A percentile compares a stretch with the other conserved stretches of the same genome.
phyloP scores from a whole-genome alignment of 139 green algal species.

The Edaphochlamys debaryana region DNA sequence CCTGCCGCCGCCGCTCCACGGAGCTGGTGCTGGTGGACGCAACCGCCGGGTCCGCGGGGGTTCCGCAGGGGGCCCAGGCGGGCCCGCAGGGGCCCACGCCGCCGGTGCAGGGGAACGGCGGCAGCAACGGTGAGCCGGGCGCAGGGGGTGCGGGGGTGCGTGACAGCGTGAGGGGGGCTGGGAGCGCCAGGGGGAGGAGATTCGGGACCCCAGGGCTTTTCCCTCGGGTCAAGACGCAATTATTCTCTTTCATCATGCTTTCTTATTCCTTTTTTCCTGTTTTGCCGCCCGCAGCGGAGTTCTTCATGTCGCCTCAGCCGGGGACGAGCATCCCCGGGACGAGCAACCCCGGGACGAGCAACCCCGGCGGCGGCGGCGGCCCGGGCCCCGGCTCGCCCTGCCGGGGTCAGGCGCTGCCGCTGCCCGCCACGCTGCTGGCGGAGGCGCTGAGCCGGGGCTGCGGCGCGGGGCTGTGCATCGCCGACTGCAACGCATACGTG shows the following conservation, averaged over 20 bases:
- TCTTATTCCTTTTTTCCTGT: no score
- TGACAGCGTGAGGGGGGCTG: background rate
- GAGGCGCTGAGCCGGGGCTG: slow-evolving; percentile 25
- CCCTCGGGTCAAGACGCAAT: no score
- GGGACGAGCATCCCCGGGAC: no score
- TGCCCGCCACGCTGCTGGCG: slow-evolving; percentile 34
- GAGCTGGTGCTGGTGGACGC: slow-evolving; percentile 26
- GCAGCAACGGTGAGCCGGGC: background rate
- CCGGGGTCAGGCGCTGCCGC: slow-evolving; percentile 15
- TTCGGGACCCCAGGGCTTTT: no score
- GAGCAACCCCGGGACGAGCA: background rate
- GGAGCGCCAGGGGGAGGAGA: background rate
- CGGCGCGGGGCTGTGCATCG: slow-evolving; percentile 26
- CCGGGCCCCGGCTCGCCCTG: background rate
- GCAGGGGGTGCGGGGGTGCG: background rate
- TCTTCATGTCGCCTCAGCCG: no score
- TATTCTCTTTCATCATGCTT: no score
- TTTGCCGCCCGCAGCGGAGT: no score
- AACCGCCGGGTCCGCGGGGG: background rate
- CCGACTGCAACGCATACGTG: slow-evolving; percentile 42
- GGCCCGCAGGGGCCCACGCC: background rate
- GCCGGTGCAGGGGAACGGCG: no score
- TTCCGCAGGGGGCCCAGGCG: no score
- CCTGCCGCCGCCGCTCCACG: slow-evolving; percentile 1
- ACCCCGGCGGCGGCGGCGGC: no score